Percentiles rank a stretch among this genome's conserved stretches.
These are phyloP conservation scores for Rosa chinensis DNA, from an alignment of 306 rosid genomes.

Conservation along the genomic window DNA sequence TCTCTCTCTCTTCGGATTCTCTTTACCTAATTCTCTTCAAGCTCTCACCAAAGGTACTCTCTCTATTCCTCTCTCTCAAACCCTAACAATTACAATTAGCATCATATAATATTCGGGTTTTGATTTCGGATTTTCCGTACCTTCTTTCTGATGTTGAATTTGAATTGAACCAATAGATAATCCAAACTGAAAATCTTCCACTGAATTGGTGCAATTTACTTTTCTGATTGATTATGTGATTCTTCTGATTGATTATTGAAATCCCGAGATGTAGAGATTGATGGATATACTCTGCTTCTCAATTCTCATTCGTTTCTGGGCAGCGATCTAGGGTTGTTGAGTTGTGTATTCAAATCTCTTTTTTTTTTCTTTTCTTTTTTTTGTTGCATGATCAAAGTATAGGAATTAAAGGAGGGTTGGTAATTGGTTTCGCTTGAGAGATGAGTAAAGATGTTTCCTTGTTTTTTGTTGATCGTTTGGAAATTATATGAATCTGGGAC, in stretches of 20 bases:
- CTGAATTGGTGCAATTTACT: background rate
- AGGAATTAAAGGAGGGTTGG: background rate
- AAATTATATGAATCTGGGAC: background rate
- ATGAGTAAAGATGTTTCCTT: background rate
- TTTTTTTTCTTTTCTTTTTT: background rate
- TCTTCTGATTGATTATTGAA: background rate
- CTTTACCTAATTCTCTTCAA: background rate
- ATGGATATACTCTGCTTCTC: background rate
- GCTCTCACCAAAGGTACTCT: background rate
- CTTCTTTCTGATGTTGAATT: background rate
- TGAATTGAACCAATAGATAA: background rate
- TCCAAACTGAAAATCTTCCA: background rate
- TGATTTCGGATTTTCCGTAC: background rate
- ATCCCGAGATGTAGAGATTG: background rate
- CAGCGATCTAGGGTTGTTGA: background rate
- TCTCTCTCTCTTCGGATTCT: background rate
- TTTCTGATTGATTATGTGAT: background rate
- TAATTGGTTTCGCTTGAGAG: background rate
- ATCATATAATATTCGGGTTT: background rate
- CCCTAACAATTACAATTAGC: background rate
- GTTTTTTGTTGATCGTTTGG: background rate
- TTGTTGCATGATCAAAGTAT: constrained; percentile 1
- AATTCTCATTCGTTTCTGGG: background rate
- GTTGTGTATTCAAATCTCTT: background rate
- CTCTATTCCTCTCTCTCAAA: background rate